phyloP scores from a whole-genome alignment of 1,139 yeast species.

The Suhomyces guaymorum region DNA sequence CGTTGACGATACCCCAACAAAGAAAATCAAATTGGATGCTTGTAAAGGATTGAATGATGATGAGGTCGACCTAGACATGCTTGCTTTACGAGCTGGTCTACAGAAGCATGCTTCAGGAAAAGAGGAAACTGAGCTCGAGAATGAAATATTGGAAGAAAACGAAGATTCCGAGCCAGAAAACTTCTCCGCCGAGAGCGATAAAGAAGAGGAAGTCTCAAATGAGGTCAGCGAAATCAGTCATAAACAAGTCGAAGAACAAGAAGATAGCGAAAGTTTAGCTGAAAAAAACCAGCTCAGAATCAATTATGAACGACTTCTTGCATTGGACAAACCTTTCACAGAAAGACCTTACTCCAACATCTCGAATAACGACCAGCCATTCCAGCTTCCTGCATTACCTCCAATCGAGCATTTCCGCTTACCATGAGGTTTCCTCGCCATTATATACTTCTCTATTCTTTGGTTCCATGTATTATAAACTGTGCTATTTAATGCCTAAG shows the following conservation, averaged over 20 bases:
- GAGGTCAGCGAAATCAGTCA: no score
- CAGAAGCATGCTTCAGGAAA: slow-evolving; percentile 10
- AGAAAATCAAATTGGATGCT: slow-evolving; percentile 17
- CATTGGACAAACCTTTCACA: slow-evolving; percentile 11
- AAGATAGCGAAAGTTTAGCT: slow-evolving; percentile 4
- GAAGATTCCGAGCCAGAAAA: slow-evolving; percentile 15
- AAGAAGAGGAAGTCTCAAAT: slow-evolving; percentile 6
- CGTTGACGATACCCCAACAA: slow-evolving; percentile 3
- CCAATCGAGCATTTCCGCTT: slow-evolving; percentile 28
- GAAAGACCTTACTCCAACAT: slow-evolving; percentile 11
- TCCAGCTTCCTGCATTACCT: slow-evolving; percentile 23
- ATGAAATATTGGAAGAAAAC: slow-evolving; percentile 5
- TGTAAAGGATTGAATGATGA: slow-evolving; percentile 26
- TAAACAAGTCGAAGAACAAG: no score
- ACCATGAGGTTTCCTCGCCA: neutral
- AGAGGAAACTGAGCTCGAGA: slow-evolving; percentile 6
- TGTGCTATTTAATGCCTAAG: slow-evolving; percentile 10
- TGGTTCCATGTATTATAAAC: slow-evolving; percentile 10
- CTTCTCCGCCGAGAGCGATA: slow-evolving; percentile 7
- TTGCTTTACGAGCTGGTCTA: slow-evolving; percentile 5
- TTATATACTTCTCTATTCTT: slow-evolving; percentile 1
- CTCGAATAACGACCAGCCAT: slow-evolving; percentile 3
- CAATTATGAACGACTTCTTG: slow-evolving; percentile 16
- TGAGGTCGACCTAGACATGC: slow-evolving; percentile 30
- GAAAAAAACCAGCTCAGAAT: slow-evolving; percentile 12